Evolutionary conservation across 352 stramenopile genomes (phyloP), one percentile per base, ranked within the genome.

Genomic region (Pythium rhizo-oryzae): DNA sequence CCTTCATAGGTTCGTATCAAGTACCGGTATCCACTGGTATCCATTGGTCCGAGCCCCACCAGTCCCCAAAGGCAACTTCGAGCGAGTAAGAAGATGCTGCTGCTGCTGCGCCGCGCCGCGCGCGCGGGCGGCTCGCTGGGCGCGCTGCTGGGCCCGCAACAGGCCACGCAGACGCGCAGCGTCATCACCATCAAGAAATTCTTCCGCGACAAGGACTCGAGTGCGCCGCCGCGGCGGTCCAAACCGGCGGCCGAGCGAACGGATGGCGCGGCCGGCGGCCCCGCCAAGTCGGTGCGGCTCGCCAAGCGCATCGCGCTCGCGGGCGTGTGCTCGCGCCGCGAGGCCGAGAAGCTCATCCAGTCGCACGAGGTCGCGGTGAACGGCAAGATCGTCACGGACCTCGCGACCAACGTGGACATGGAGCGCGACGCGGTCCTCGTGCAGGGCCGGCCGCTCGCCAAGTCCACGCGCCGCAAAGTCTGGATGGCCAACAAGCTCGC

Each of bases 401-500:
- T 94, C 16, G 80, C 74, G 33, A 82, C 84, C 1, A 85, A 75
- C 9, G 87, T 96, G 33, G 78, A 89, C 53, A 33, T 81, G 23
- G 28, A 74, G 15, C 71, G 66, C 44, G 87, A 96, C 65, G 57
- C 76, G 1, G 71, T 97, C 24, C 61, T 69, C 0, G 85, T 96
- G 8, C 70, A 90, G 60, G 85, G 80, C n/a, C 65, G 72, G 16
- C 43, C 74, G 49, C 59, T 97, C 16, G 50, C 76, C 35, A 63
- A 62, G 25, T 66, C 46, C 65, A 72, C 67, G 51, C 77, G 74
- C 56, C 81, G 76, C 52, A 88, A 91, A 61, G 74, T 97, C 2
- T 96, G 90, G 79, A 88, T 97, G 70, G 91, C 87, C 12, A 76
- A 97, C 79, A 97, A 97, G 69, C 69, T 96, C 18, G 71, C 78